These are phyloP conservation scores for Acmispon strigosus DNA, from an alignment of 306 rosid genomes.

Conservation along the genomic window DNA sequence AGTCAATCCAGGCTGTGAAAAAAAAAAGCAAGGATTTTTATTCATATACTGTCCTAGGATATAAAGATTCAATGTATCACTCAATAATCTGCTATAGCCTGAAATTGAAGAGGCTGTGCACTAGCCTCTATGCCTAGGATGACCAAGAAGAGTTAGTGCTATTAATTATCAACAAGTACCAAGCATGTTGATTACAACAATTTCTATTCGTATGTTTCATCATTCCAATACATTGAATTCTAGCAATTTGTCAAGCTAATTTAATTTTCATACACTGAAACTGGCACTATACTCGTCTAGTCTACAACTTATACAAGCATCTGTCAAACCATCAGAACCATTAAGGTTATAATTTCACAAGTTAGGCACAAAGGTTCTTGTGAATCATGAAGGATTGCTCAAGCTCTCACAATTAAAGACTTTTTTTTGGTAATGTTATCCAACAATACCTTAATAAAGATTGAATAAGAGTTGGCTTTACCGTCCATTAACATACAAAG, in stretches of 20 bases:
- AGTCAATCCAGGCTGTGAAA: slow-evolving; percentile 58
- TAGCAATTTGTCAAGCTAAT: background rate
- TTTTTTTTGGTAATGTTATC: background rate
- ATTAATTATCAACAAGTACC: background rate
- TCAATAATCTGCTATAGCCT: background rate
- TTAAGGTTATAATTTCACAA: too few relatives aligned
- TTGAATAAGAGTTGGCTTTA: background rate
- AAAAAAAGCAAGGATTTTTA: slow-evolving; percentile 10
- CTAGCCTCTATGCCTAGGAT: background rate
- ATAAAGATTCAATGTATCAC: background rate
- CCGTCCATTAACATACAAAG: background rate
- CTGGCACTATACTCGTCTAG: background rate
- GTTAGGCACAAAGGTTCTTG: background rate
- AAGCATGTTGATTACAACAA: background rate
- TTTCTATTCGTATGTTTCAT: background rate
- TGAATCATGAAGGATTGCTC: background rate
- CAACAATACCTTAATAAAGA: background rate
- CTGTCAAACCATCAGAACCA: background rate
- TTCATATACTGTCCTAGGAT: background rate
- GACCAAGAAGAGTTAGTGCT: background rate
- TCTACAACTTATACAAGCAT: too few relatives aligned
- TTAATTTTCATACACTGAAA: background rate
- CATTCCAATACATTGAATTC: background rate
- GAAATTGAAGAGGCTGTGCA: slow-evolving; percentile 1
- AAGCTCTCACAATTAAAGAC: background rate